Base-by-base conservation (phyloP, 495 filamentous ascomycete genomes). In the Tuber magnatum region DNA sequence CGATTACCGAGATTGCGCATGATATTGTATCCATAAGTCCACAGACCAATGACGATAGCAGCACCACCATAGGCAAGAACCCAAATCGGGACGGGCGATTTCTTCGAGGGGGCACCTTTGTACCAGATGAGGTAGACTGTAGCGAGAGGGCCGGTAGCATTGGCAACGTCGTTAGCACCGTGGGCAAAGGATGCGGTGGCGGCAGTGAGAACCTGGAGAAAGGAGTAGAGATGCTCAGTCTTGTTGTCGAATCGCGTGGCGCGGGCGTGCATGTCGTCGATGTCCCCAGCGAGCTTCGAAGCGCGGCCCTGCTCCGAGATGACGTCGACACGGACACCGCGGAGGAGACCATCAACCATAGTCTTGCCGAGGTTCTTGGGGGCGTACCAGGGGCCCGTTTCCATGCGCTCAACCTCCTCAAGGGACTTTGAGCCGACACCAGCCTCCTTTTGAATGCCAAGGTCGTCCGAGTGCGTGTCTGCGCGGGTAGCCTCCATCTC, bases 141-240 rank as follows among this genome's bases (percentile, higher is more conserved):
- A 48, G 91, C 88, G 83, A 87, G 92, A 41, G 91, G 91, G 18
- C 92, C 92, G 77, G 93, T 88, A 22, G 92, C 91, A 85, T 93
- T 93, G 68, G 89, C 86, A 75, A 93, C 88, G 82, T 93, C 92
- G 83, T 94, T 94, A 80, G 91, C 90, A 72, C 92, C 92, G 84
- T 94, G 92, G 3, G 91, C 89, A 74, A 94, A 92, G 2, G 91
- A 92, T 9, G 90, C 89, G 39, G 91, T 92, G 83, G 88, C 89
- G 71, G 92, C 92, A 28, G 91, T 93, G 68, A 92, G 76, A 74
- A 93, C 83, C 85, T 94, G 92, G 75, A 92, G 84, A 85, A 91
- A 93, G 28, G 91, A 91, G 84, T 90, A 93, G 44, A 88, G 87
- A 85, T 93, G 89, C 84, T 94, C 92, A 82, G 90, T 89, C 80